Conservation (phyloP, 1,139 yeast genomes). For the Suhomyces atakaporum region DNA sequence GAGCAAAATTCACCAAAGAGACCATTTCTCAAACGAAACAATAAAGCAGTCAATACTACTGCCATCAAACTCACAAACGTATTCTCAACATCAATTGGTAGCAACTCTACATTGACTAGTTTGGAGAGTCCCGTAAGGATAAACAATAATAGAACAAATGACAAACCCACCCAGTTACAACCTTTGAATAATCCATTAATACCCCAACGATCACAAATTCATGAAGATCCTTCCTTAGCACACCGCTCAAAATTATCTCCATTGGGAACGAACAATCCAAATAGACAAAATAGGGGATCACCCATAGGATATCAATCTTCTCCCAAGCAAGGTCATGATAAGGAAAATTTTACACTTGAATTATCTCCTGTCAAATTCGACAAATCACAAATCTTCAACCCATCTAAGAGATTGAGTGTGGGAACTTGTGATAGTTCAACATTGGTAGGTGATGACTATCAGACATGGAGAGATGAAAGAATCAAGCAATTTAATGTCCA, state of each 20-base stretch:
- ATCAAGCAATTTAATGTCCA: slow-evolving; percentile 33
- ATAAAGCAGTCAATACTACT: slow-evolving; percentile 15
- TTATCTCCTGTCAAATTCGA: slow-evolving; percentile 26
- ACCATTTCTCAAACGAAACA: slow-evolving; percentile 1
- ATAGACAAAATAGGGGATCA: slow-evolving; percentile 1
- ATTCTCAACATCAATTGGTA: slow-evolving; percentile 15
- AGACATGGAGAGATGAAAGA: slow-evolving; percentile 43
- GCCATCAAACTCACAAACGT: slow-evolving; percentile 23
- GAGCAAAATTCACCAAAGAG: slow-evolving; percentile 1
- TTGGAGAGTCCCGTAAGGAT: slow-evolving; percentile 24
- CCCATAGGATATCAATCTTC: slow-evolving; percentile 7
- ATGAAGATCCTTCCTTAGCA: not conserved
- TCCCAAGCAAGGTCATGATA: slow-evolving; percentile 12
- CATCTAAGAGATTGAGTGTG: slow-evolving; percentile 20
- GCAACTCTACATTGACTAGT: slow-evolving; percentile 13
- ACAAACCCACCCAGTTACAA: slow-evolving; percentile 19
- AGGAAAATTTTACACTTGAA: slow-evolving; percentile 14
- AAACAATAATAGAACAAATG: slow-evolving; percentile 10
- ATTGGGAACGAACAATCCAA: slow-evolving; percentile 16
- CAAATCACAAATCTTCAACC: slow-evolving; percentile 14
- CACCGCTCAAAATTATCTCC: slow-evolving; percentile 16
- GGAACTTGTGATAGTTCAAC: slow-evolving; percentile 40
- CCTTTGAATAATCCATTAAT: slow-evolving; percentile 36
- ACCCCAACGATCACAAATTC: slow-evolving; percentile 3
- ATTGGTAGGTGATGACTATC: slow-evolving; percentile 44